Percentiles rank a stretch among this genome's conserved stretches.
phyloP scores from a whole-genome alignment of 257 asterid genomes.

The Leptodermis oblonga region DNA sequence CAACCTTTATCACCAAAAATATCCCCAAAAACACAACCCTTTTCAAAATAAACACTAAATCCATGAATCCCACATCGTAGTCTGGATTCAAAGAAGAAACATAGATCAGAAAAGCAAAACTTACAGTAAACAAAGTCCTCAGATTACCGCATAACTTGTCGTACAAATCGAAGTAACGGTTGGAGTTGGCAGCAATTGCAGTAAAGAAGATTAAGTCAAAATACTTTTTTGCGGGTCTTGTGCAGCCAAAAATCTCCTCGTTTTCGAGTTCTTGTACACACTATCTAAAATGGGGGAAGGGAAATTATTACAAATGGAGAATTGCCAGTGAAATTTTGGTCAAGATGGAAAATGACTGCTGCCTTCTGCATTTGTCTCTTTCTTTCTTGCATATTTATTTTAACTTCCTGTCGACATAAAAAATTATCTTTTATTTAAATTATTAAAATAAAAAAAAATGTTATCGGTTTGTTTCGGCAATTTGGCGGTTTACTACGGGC shows the following conservation, averaged over 20 bases:
- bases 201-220: constrained; percentile 13
- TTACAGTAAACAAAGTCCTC: constrained; percentile 11
- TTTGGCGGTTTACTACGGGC: background rate
- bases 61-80: background rate
- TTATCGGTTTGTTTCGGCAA: too few relatives aligned
- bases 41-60: background rate
- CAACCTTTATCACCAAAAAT: constrained; percentile 2
- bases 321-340: constrained; percentile 10
- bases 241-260: background rate
- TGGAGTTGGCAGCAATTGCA: background rate
- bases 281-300: constrained; percentile 1
- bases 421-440: too few relatives aligned
- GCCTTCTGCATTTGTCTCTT: background rate
- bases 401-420: too few relatives aligned
- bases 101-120: constrained; percentile 11
- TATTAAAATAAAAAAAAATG: too few relatives aligned
- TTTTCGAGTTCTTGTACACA: background rate
- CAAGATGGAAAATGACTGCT: constrained; percentile 1
- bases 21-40: background rate
- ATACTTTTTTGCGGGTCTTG: background rate
- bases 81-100: constrained; percentile 6
- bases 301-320: constrained; percentile 2
- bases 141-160: constrained; percentile 1
- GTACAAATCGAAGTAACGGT: background rate
- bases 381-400: too few relatives aligned